These are phyloP conservation scores for Mycosphaerella sp. DNA, from an alignment of 2,329 filamentous ascomycete species.

Conservation along the genomic window DNA sequence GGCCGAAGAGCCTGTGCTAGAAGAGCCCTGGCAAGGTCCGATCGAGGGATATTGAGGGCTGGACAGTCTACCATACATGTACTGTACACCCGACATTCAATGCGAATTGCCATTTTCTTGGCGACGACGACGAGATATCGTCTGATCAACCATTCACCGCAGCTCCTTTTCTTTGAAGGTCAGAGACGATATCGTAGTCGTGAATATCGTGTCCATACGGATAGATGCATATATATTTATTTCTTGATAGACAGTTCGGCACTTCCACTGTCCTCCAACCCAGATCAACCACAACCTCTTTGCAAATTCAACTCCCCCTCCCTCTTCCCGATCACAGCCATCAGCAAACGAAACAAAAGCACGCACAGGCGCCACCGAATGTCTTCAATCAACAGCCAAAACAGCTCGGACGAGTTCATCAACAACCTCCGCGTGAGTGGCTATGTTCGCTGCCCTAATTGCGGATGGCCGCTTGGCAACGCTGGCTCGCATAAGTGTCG, in stretches of 20 bases:
- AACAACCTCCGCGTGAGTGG: background rate
- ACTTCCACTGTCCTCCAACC: no score
- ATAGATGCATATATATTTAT: no score
- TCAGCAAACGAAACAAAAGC: background rate
- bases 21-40: constrained; percentile 22
- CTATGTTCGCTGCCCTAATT: background rate
- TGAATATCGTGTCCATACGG: no score
- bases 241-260: no score
- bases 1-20: constrained; percentile 22
- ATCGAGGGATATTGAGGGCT: constrained; percentile 28
- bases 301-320: no score
- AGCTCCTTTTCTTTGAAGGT: no score
- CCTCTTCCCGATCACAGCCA: background rate
- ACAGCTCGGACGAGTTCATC: background rate
- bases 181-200: no score
- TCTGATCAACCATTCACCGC: no score
- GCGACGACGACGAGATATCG: no score
- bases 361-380: background rate
- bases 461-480: background rate
- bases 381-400: background rate
- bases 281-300: no score
- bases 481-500: background rate
- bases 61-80: no score
- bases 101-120: background rate
- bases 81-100: background rate